Conservation (phyloP, 176 grass and related monocot species). For the Eleusine indica region DNA sequence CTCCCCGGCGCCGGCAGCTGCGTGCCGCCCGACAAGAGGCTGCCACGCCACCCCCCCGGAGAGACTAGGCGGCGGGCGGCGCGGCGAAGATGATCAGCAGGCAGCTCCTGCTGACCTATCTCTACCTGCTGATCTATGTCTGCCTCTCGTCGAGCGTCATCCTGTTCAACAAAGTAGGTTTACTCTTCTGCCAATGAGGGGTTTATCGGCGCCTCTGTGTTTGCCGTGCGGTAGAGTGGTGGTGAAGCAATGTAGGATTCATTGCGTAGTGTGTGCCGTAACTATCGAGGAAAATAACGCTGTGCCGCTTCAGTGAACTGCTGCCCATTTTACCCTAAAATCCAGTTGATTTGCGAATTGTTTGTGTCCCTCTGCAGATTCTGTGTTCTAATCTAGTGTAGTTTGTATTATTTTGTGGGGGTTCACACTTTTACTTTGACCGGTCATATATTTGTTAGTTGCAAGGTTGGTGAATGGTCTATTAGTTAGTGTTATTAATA, state of each 20-base stretch:
- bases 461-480: slow-evolving; percentile 24
- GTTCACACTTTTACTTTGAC: not conserved
- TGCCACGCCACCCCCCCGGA: not conserved
- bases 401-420: not conserved
- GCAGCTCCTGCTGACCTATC: slow-evolving; percentile 97
- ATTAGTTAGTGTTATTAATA: slow-evolving; percentile 14
- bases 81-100: slow-evolving; percentile 64
- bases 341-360: not conserved
- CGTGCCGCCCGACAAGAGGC: not conserved
- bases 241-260: slow-evolving; percentile 22
- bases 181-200: not conserved
- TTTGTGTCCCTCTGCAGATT: not conserved
- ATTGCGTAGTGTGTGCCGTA: not conserved
- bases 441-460: not conserved
- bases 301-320: not conserved
- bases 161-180: slow-evolving; percentile 90
- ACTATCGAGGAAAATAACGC: not conserved
- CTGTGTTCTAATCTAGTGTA: not conserved
- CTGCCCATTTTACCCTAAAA: slow-evolving; percentile 17
- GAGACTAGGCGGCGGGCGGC: not conserved
- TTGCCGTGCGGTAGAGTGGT: slow-evolving; percentile 18
- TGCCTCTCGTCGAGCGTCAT: slow-evolving; percentile 98
- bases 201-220: not conserved
- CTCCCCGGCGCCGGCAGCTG: slow-evolving; percentile 16
- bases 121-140: slow-evolving; percentile 97